phyloP scores from a whole-genome alignment of 352 stramenopile genomes.

The Phytophthora quininea region DNA sequence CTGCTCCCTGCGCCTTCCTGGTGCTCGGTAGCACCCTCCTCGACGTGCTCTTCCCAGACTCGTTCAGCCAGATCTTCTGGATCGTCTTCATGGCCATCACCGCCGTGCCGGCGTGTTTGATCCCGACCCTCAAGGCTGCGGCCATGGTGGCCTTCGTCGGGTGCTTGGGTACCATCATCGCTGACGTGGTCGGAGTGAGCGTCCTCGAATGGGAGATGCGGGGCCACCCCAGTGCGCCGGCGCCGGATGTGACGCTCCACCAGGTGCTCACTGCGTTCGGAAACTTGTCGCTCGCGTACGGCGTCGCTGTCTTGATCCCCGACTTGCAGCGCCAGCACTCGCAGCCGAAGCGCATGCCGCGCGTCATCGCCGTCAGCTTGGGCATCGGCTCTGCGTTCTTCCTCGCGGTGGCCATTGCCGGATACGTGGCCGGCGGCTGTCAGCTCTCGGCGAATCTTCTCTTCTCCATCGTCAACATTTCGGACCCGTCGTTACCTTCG shows the following conservation, averaged over 20 bases:
- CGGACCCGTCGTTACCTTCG: slow-evolving; percentile 25
- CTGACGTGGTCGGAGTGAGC: slow-evolving; percentile 35
- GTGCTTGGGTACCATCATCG: slow-evolving; percentile 39
- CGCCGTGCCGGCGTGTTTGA: slow-evolving; percentile 36
- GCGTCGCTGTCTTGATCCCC: slow-evolving; percentile 37
- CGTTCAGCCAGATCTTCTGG: slow-evolving; percentile 51
- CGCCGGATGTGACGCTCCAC: slow-evolving; percentile 38
- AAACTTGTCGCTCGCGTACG: slow-evolving; percentile 46
- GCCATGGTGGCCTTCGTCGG: slow-evolving; percentile 34
- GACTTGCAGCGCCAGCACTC: slow-evolving; percentile 50
- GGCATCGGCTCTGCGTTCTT: slow-evolving; percentile 48
- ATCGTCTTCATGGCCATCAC: slow-evolving; percentile 48
- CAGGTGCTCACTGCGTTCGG: slow-evolving; percentile 40
- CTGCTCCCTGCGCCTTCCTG: slow-evolving; percentile 47
- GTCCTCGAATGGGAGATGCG: slow-evolving; percentile 39
- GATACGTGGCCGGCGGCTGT: slow-evolving; percentile 46
- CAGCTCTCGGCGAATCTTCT: slow-evolving; percentile 46
- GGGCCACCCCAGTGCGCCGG: slow-evolving; percentile 28
- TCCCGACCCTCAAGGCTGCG: slow-evolving; percentile 36
- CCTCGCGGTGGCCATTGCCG: slow-evolving; percentile 43
- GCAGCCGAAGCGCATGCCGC: slow-evolving; percentile 51
- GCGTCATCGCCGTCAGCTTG: slow-evolving; percentile 49
- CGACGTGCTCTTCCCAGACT: slow-evolving; percentile 54
- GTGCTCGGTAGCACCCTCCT: slow-evolving; percentile 57
- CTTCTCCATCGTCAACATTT: slow-evolving; percentile 40